Evolutionary conservation across 805 yeast species (phyloP), one percentile per base, ranked within the genome.

Genomic region (Candida railenensis): DNA sequence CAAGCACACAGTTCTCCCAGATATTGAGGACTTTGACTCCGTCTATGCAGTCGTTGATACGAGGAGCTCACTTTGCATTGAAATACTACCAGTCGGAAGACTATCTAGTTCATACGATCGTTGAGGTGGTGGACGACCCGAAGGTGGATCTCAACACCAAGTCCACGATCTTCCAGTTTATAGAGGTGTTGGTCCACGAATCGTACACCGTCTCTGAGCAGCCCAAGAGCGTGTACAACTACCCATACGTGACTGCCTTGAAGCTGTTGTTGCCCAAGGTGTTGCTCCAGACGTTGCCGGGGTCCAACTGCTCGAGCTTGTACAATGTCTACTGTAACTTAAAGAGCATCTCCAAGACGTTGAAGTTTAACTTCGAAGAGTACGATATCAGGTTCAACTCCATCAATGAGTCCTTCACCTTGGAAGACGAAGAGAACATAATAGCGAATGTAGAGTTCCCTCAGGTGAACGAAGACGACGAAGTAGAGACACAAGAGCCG

Each of bases 1-100:
- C 91, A 3, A 77, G 92, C 48, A 68, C 89, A 40, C 86, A 85
- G 63, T 85, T 91, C 56, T 74, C 81, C 4, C 87, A 83, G 54
- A 78, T 82, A 38, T 71, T 91, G 45, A 76, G 82, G 53, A 63
- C 74, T 4, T 67, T 92, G 37, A 83, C 81, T 37, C 91, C 96
- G 0, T 77, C 89, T 1, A 66, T 71, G 42, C 77, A 67, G 53
- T 69, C 71, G n/a, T 67, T 81, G 28, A 63, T 68, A 8, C 76
- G 76, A 43, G 76, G 82, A 7, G 78, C 83, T 1, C 74, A 72
- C 48, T 83, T 80, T 59, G 79, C 87, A 2, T 62, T 83, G 50
- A 74, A 76, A 50, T 72, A 83, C 55, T 58, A 68, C 33, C 90
- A 81, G 16, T 71, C 79, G 22, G 81, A 78, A 48, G 92, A 85